phyloP scores from a whole-genome alignment of 352 stramenopile species.

The Globisporangium apiculatum region DNA sequence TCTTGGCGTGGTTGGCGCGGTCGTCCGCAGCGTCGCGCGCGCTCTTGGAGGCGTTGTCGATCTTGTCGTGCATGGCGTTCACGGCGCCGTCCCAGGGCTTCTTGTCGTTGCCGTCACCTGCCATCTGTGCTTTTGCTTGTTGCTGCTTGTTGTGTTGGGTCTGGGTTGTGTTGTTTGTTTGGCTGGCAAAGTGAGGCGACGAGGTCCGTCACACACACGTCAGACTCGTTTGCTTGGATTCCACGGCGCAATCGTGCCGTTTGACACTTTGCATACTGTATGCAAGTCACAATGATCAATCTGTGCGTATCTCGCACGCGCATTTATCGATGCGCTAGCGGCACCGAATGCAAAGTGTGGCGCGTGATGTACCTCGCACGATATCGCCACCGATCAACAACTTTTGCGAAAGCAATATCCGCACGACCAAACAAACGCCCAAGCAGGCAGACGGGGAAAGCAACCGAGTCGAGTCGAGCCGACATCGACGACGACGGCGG shows the following conservation, averaged over 20 bases:
- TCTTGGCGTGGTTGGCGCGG: slow-evolving; percentile 35
- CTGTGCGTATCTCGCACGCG: no score
- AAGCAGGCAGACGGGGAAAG: background rate
- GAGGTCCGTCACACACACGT: no score
- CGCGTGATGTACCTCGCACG: no score
- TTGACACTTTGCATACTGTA: no score
- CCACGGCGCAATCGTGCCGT: no score
- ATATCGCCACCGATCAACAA: background rate
- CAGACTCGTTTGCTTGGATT: no score
- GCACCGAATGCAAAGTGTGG: no score
- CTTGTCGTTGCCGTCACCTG: slow-evolving; percentile 26
- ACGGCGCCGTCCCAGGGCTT: slow-evolving; percentile 56
- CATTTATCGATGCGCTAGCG: no score
- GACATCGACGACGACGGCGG: background rate
- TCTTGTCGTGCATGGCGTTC: slow-evolving; percentile 32
- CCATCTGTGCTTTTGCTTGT: slow-evolving; percentile 5
- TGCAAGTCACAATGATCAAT: no score
- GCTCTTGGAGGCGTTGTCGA: slow-evolving; percentile 44
- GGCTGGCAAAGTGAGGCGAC: background rate
- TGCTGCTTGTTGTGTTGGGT: background rate
- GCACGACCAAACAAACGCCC: background rate
- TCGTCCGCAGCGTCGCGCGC: slow-evolving; percentile 27
- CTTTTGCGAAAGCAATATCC: background rate
- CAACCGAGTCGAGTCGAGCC: background rate
- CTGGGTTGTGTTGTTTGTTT: background rate